Evolutionary conservation across 768 basidiomycete species (phyloP).

Genomic region (Ephemerocybe angulata): DNA sequence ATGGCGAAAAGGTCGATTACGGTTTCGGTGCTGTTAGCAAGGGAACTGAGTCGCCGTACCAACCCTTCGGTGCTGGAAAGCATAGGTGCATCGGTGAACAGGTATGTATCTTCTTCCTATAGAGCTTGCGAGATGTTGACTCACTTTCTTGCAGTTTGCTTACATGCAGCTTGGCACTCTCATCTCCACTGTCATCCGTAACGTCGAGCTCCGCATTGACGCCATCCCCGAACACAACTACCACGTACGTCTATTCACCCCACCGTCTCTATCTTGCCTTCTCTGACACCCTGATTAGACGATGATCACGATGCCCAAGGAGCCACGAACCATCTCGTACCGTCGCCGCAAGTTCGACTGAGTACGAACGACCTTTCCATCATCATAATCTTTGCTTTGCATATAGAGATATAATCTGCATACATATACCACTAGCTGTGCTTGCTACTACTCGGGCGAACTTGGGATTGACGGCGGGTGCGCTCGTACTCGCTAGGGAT

Average conservation of each 20-base stretch:
- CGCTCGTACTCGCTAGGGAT: too few relatives aligned
- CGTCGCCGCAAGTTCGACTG: conserved; percentile 60
- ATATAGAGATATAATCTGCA: neutral
- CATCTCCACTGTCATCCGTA: conserved; percentile 72
- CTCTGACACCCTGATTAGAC: conserved; percentile 47
- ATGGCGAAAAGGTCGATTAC: conserved; percentile 90
- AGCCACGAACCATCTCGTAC: conserved; percentile 61
- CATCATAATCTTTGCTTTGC: neutral
- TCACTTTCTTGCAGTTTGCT: conserved; percentile 60
- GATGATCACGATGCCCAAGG: conserved; percentile 88
- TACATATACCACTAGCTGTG: neutral
- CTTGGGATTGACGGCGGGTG: too few relatives aligned
- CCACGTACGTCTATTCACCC: conserved; percentile 53
- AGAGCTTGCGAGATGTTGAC: too few relatives aligned
- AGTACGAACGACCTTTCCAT: neutral
- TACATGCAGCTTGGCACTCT: conserved; percentile 90
- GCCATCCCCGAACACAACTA: conserved; percentile 84
- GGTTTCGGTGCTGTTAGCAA: conserved; percentile 95
- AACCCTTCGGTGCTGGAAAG: conserved; percentile 95
- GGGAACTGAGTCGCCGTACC: conserved; percentile 93
- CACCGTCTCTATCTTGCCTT: neutral
- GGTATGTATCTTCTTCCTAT: conserved; percentile 38
- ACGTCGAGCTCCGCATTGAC: conserved; percentile 70
- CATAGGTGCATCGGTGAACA: conserved; percentile 95
- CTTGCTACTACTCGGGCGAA: too few relatives aligned